Conservation (phyloP, 306 rosid species). For the Leucaena leucocephala region DNA sequence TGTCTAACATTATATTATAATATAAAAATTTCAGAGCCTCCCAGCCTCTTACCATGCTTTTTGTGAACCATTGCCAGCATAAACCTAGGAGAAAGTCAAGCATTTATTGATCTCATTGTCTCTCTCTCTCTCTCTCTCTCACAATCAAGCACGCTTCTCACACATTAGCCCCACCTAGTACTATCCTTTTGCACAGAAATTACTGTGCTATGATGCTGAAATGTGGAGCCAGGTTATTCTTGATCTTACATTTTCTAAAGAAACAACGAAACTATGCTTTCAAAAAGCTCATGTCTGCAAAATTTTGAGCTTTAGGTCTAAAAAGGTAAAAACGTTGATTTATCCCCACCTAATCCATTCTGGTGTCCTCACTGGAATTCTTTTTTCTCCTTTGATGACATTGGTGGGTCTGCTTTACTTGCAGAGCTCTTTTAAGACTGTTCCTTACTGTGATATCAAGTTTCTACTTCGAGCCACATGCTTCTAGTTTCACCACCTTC, state of each 20-base stretch:
- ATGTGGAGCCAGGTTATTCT: constrained; percentile 42
- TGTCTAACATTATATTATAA: no score
- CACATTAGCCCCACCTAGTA: constrained; percentile 35
- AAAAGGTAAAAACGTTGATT: constrained; percentile 30
- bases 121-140: constrained; percentile 18
- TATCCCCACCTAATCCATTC: constrained; percentile 41
- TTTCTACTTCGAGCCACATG: constrained; percentile 42
- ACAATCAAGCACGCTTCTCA: constrained; percentile 19
- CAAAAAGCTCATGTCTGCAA: constrained; percentile 49
- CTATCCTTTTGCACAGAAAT: constrained; percentile 38
- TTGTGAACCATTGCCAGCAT: constrained; percentile 36
- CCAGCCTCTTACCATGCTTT: background rate
- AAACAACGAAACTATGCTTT: constrained; percentile 38
- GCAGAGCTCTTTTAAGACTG: constrained; percentile 33
- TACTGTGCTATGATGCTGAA: constrained; percentile 41
- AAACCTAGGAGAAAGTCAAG: constrained; percentile 45
- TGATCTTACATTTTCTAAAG: constrained; percentile 41
- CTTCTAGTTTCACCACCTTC: constrained; percentile 40
- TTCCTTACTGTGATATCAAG: constrained; percentile 44
- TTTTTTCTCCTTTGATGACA: constrained; percentile 25
- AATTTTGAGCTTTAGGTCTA: constrained; percentile 37
- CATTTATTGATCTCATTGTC: constrained; percentile 14
- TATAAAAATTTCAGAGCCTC: background rate
- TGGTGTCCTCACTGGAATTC: constrained; percentile 19
- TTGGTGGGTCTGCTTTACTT: constrained; percentile 61